Percentiles rank a stretch among this genome's conserved stretches.
These are phyloP conservation scores for Aureobasidium vineae DNA, from an alignment of 2,329 filamentous ascomycete species.

Conservation along the genomic window DNA sequence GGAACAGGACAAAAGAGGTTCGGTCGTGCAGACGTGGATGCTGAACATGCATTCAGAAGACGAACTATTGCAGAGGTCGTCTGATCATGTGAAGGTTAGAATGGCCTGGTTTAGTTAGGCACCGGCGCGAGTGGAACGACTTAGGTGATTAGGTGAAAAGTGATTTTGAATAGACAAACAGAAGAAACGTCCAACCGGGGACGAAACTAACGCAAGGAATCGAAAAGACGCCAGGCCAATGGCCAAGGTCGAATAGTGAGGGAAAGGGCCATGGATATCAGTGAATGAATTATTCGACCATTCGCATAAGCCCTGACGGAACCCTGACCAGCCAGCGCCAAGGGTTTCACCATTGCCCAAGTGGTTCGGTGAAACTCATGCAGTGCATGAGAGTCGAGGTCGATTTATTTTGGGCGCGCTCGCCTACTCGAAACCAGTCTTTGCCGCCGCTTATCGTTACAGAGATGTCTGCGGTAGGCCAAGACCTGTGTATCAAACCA, in stretches of 20 bases:
- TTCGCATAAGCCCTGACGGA: not conserved
- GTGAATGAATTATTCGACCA: not conserved
- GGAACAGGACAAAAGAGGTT: not conserved
- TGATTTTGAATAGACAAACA: not conserved
- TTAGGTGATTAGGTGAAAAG: not conserved
- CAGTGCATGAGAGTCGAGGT: not conserved
- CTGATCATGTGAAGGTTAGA: constrained; percentile 11
- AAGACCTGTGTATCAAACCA: not conserved
- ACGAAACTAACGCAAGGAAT: not conserved
- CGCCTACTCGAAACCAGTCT: not conserved
- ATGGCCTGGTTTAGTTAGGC: not conserved
- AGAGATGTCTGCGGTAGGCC: not conserved
- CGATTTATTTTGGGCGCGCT: constrained; percentile 20
- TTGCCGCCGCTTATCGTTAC: constrained; percentile 1
- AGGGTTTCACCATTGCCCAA: constrained; percentile 6
- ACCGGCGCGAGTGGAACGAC: not conserved
- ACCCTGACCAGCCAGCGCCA: not conserved
- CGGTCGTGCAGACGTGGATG: constrained; percentile 3
- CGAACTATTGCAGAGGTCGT: not conserved
- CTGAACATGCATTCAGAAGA: constrained; percentile 2
- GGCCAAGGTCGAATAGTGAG: not conserved
- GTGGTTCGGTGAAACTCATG: not conserved
- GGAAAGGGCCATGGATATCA: constrained; percentile 1
- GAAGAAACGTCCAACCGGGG: constrained; percentile 3
- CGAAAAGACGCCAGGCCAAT: not conserved